Conservation (phyloP, 2,329 filamentous ascomycete species). For the Hirsutella rhossiliensis region DNA sequence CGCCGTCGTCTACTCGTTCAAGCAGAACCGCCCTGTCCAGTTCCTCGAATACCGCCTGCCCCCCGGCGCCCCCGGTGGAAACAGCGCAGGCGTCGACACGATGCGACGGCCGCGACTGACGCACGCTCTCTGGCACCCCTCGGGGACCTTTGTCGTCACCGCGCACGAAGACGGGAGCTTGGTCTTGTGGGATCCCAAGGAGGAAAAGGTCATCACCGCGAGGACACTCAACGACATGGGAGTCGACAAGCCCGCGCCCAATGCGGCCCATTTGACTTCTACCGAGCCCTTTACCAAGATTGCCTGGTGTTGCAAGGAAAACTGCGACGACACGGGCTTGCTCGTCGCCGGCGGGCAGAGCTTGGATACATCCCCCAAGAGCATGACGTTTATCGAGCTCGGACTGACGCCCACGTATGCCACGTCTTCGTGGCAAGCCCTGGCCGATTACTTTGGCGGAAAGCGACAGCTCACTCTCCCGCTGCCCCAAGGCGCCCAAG, state of each 20-base stretch:
- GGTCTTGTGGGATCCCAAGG: conserved; percentile 89
- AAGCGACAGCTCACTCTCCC: conserved; percentile 61
- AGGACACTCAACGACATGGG: conserved; percentile 65
- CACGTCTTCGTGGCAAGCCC: conserved; percentile 78
- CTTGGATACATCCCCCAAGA: conserved; percentile 55
- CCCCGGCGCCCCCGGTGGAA: conserved; percentile 72
- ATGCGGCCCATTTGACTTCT: conserved; percentile 39
- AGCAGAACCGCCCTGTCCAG: conserved; percentile 67
- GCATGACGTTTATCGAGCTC: conserved; percentile 80
- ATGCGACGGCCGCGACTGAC: conserved; percentile 62
- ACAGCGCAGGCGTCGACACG: conserved; percentile 48
- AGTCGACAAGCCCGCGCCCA: conserved; percentile 53
- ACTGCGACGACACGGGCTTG: conserved; percentile 85
- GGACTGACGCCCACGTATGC: conserved; percentile 82
- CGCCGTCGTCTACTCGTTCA: conserved; percentile 86
- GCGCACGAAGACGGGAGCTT: conserved; percentile 84
- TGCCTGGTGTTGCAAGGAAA: conserved; percentile 87
- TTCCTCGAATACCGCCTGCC: conserved; percentile 79
- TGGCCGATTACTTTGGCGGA: conserved; percentile 68
- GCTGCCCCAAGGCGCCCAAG: conserved; percentile 64
- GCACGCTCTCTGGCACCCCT: conserved; percentile 89
- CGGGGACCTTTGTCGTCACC: conserved; percentile 77
- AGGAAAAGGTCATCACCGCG: conserved; percentile 73
- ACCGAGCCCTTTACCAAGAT: conserved; percentile 69
- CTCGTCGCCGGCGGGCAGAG: conserved; percentile 73